A percentile compares a stretch with the other conserved stretches of the same genome.
Conservation (phyloP, 305 asterid genomes). For the Plantago coronopus region DNA sequence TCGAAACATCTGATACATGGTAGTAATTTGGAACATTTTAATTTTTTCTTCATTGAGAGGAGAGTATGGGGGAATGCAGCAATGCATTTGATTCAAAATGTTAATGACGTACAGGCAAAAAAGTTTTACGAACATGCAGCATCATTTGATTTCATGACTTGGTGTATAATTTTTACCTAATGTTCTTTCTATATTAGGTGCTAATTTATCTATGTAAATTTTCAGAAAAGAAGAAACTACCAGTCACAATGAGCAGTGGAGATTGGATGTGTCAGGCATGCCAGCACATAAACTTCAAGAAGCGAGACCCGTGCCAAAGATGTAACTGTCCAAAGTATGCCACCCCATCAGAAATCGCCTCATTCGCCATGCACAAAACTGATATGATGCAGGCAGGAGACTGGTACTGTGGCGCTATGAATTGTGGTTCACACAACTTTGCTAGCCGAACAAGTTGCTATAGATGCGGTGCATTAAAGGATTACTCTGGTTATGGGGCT, state of each 20-base stretch:
- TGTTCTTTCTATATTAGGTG: neutral
- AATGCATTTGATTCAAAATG: neutral
- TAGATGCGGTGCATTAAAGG: constrained; percentile 51
- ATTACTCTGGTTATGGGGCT: constrained; percentile 41
- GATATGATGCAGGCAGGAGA: constrained; percentile 76
- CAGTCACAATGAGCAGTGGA: constrained; percentile 45
- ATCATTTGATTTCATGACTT: neutral
- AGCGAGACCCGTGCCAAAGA: constrained; percentile 68
- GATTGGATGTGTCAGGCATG: constrained; percentile 85
- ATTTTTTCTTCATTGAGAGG: no score
- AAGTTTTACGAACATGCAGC: no score
- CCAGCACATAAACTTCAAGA: constrained; percentile 76
- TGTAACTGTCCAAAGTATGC: constrained; percentile 78
- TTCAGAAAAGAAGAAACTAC: neutral
- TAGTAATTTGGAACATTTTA: neutral
- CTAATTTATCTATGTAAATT: neutral
- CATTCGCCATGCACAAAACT: constrained; percentile 38
- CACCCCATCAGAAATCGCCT: constrained; percentile 34
- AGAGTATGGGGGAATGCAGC: neutral
- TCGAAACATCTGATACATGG: neutral
- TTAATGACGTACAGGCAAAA: neutral
- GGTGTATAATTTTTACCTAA: neutral
- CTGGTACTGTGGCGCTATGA: constrained; percentile 62
- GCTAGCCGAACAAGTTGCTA: constrained; percentile 78
- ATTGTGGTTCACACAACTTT: constrained; percentile 77